These are phyloP conservation scores for Delitschia confertaspora DNA, from an alignment of 495 filamentous ascomycete genomes.

Conservation along the genomic window DNA sequence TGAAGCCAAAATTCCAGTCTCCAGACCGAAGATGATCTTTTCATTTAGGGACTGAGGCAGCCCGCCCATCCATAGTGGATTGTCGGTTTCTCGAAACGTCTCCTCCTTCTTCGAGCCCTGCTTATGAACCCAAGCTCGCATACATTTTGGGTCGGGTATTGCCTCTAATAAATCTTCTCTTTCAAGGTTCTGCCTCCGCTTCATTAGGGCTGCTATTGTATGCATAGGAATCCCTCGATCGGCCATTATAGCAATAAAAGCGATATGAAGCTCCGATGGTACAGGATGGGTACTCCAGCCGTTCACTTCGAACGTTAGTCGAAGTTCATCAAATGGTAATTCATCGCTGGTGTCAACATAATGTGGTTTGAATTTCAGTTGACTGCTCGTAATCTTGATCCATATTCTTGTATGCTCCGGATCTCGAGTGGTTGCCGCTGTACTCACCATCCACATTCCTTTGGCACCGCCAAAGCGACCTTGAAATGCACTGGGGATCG, in stretches of 20 bases:
- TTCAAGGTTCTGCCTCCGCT: slow-evolving; percentile 49
- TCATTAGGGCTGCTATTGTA: slow-evolving; percentile 51
- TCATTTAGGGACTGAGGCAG: slow-evolving; percentile 47
- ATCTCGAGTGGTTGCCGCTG: slow-evolving; percentile 36
- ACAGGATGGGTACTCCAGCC: slow-evolving; percentile 52
- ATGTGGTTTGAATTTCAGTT: slow-evolving; percentile 68
- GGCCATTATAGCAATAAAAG: slow-evolving; percentile 69
- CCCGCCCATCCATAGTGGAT: slow-evolving; percentile 41
- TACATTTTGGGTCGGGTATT: slow-evolving; percentile 41
- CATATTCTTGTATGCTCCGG: slow-evolving; percentile 42
- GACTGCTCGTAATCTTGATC: slow-evolving; percentile 73
- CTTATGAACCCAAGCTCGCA: slow-evolving; percentile 51
- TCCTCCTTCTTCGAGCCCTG: slow-evolving; percentile 26
- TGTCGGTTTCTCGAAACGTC: slow-evolving; percentile 17
- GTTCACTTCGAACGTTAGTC: slow-evolving; percentile 67
- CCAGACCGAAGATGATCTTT: slow-evolving; percentile 46
- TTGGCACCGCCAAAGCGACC: slow-evolving; percentile 77
- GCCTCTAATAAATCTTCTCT: slow-evolving; percentile 51
- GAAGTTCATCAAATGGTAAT: slow-evolving; percentile 35
- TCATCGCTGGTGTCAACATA: slow-evolving; percentile 38
- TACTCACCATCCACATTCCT: slow-evolving; percentile 77
- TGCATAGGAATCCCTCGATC: slow-evolving; percentile 51
- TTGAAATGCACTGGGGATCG: slow-evolving; percentile 66
- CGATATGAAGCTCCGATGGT: slow-evolving; percentile 61
- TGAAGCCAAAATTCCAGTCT: slow-evolving; percentile 41